A percentile compares a stretch with the other conserved stretches of the same genome.
phyloP scores from a whole-genome alignment of 805 yeast genomes.

The Metschnikowia orientalis region DNA sequence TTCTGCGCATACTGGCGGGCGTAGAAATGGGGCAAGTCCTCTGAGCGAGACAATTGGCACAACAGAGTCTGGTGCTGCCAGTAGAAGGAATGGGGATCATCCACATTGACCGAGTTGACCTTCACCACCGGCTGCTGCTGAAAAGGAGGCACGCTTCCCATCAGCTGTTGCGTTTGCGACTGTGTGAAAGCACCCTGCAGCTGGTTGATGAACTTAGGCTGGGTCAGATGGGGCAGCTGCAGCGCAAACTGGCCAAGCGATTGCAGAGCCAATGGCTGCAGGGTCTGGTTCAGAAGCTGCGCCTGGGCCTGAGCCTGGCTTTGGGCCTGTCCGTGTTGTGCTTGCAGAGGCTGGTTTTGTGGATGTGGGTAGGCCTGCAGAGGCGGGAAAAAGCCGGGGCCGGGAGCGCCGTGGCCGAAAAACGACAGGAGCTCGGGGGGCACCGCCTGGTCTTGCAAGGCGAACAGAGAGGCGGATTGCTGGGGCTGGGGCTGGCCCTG shows the following conservation, averaged over 20 bases:
- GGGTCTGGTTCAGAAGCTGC: conserved; percentile 19
- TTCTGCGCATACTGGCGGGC: conserved; percentile 78
- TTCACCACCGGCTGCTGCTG: conserved; percentile 21
- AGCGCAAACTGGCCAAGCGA: conserved; percentile 16
- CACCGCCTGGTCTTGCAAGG: conserved; percentile 13
- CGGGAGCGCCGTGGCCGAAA: conserved; percentile 22
- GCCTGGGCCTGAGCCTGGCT: conserved; percentile 17
- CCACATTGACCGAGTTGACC: conserved; percentile 28
- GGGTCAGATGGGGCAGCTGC: conserved; percentile 22
- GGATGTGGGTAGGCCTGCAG: conserved; percentile 28
- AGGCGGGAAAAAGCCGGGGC: conserved; percentile 19
- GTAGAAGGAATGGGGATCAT: conserved; percentile 41
- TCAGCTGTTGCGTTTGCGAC: conserved; percentile 21
- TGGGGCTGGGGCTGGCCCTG: conserved; percentile 37
- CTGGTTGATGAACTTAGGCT: conserved; percentile 18
- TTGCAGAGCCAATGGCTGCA: conserved; percentile 13
- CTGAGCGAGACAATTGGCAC: conserved; percentile 61
- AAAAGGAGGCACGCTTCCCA: conserved; percentile 22
- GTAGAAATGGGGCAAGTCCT: conserved; percentile 70
- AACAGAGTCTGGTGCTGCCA: conserved; percentile 83
- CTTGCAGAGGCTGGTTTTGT: conserved; percentile 25
- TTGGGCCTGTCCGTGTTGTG: conserved; percentile 11
- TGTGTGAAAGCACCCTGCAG: too few species aligned
- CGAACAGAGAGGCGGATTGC: conserved; percentile 13
- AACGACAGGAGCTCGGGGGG: conserved; percentile 20